Evolutionary conservation across 2,329 filamentous ascomycete species (phyloP), one percentile per base, ranked within the genome.

Genomic region (Colletotrichum sojae): DNA sequence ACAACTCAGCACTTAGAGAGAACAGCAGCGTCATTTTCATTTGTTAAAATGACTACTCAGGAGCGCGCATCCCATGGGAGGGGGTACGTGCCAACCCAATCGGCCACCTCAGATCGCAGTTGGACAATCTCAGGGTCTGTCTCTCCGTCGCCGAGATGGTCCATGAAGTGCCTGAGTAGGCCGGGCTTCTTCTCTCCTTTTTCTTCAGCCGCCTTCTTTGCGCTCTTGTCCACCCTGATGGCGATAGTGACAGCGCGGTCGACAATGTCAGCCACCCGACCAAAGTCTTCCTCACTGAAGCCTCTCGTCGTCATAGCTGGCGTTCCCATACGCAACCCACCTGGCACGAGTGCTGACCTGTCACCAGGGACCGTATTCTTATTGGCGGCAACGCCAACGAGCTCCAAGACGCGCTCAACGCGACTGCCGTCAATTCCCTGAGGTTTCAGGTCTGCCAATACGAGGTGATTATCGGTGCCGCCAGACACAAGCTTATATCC

Each of bases 351-450:
- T 1, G 96, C 96, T 1, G 94, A 97, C 78, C 92, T 94, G 83
- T 99, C 96, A 51, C 95, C 96, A 1, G 96, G 96, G 0, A 98
- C 95, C 8, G 96, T 98, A 85, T 99, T 99, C 88, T 99, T 99
- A 88, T 99, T 99, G 79, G 93, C 92, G n/a, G 96, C 96, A 60
- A 98, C 95, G 75, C 95, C 95, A 73, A 97, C 94, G 54, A 97
- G 89, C 80, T 98, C 95, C 25, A 98, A 88, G 16, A 97, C 91
- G 54, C 94, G 91, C 84, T 98, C 95, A 15, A 97, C 94, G 61
- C 95, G 91, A 25, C 92, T 92, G 73, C 95, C 95, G 77, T 99
- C 96, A 70, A 99, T 90, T 67, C 88, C 87, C 78, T 96, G 93
- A 45, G 93, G 90, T 84, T 97, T 97, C 58, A 99, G 89, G 80